Conservation (phyloP, 169 alveolate genomes). For the Miamiensis avidus region DNA sequence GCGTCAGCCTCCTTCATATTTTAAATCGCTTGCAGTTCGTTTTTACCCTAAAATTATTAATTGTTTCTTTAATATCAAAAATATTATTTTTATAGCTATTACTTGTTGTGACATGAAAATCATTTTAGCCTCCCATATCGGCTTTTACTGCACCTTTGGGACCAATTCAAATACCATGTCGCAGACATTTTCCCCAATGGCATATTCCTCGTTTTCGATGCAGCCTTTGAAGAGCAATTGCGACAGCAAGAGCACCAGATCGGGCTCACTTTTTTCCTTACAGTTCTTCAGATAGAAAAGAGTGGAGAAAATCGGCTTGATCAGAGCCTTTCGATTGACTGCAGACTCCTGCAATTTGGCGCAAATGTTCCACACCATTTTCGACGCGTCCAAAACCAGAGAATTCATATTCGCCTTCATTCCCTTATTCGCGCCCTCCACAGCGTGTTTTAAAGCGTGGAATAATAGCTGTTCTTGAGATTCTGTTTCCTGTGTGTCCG, state of each 20-base stretch:
- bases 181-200: slow-evolving; percentile 78
- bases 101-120: slow-evolving; percentile 49
- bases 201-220: slow-evolving; percentile 80
- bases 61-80: too few relatives aligned
- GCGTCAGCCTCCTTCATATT: slow-evolving; percentile 84
- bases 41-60: slow-evolving; percentile 65
- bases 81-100: too few relatives aligned
- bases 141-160: slow-evolving; percentile 77
- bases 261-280: slow-evolving; percentile 81
- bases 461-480: slow-evolving; percentile 69
- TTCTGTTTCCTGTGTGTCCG: slow-evolving; percentile 78
- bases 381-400: slow-evolving; percentile 74
- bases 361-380: slow-evolving; percentile 81
- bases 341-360: slow-evolving; percentile 76
- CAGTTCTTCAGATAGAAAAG: slow-evolving; percentile 63
- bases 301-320: slow-evolving; percentile 63
- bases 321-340: slow-evolving; percentile 71
- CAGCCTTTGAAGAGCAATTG: slow-evolving; percentile 73
- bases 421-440: slow-evolving; percentile 79
- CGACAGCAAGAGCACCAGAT: slow-evolving; percentile 71
- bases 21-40: slow-evolving; percentile 75
- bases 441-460: slow-evolving; percentile 71
- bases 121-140: slow-evolving; percentile 84
- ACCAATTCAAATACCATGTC: slow-evolving; percentile 78
- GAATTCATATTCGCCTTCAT: slow-evolving; percentile 72